Evolutionary conservation across 331 rosid genomes (phyloP).

Genomic region (Pyracantha coccinea): DNA sequence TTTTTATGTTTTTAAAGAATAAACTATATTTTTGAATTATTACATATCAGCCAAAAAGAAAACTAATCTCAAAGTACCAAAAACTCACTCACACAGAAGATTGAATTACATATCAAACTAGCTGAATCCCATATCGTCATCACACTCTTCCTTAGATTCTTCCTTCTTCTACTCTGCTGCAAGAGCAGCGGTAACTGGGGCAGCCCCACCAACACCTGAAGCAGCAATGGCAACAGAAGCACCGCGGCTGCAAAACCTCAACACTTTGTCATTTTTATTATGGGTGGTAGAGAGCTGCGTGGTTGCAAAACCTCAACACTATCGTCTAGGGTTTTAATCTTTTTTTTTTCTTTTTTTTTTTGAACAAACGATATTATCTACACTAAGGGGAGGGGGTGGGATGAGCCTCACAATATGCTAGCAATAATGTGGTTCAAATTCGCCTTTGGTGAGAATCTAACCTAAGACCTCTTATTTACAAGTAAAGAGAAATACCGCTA

Average conservation of each 20-base stretch:
- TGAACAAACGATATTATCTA: too few species aligned
- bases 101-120: slow-evolving; percentile 30
- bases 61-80: too few species aligned
- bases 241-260: slow-evolving; percentile 17
- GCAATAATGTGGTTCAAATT: too few species aligned
- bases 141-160: slow-evolving; percentile 70
- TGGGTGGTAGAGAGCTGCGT: not conserved
- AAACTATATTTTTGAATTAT: too few species aligned
- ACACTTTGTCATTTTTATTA: not conserved
- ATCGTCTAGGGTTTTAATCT: slow-evolving; percentile 3
- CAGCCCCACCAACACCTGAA: slow-evolving; percentile 25
- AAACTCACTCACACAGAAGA: not conserved
- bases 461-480: too few species aligned
- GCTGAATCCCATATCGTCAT: slow-evolving; percentile 62
- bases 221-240: slow-evolving; percentile 39
- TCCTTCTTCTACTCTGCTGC: slow-evolving; percentile 36
- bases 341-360: too few species aligned
- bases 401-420: too few species aligned
- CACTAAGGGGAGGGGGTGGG: too few species aligned
- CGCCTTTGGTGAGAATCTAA: too few species aligned
- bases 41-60: too few species aligned
- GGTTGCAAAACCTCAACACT: not conserved
- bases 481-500: too few species aligned
- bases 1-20: too few species aligned
- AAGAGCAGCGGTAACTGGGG: slow-evolving; percentile 24